Conservation (phyloP, 2,329 filamentous ascomycete species). For the Diaporthe sp. region DNA sequence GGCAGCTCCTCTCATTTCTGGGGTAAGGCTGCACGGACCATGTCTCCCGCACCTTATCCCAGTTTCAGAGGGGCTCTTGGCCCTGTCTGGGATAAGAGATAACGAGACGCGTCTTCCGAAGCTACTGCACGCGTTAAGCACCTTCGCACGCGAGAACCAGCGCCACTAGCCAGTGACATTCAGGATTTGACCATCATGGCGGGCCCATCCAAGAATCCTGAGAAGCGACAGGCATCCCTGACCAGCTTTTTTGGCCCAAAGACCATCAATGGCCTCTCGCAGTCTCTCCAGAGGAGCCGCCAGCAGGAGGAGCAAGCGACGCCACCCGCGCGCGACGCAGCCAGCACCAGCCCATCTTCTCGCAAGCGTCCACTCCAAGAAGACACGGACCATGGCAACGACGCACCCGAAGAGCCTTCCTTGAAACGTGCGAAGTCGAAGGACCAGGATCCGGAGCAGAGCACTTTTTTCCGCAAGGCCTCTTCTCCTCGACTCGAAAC, state of each 20-base stretch:
- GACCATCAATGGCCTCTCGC: constrained; percentile 59
- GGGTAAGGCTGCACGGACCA: constrained; percentile 9
- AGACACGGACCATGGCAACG: constrained; percentile 59
- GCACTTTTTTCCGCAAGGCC: constrained; percentile 55
- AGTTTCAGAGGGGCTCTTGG: not conserved
- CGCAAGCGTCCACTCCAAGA: constrained; percentile 67
- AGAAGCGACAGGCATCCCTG: constrained; percentile 83
- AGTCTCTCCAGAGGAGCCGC: constrained; percentile 37
- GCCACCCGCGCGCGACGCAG: not conserved
- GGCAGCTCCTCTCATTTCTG: not conserved
- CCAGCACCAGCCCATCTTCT: constrained; percentile 43
- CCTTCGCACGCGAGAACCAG: not conserved
- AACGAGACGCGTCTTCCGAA: constrained; percentile 14
- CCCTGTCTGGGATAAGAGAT: constrained; percentile 14
- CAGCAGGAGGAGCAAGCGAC: constrained; percentile 19
- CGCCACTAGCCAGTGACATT: not conserved
- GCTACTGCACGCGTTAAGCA: constrained; percentile 31
- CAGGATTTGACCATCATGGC: constrained; percentile 48
- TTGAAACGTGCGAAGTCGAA: constrained; percentile 60
- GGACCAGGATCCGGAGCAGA: constrained; percentile 53
- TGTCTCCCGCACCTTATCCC: not conserved
- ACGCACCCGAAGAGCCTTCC: constrained; percentile 50
- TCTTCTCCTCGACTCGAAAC: constrained; percentile 45
- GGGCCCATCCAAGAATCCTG: constrained; percentile 54
- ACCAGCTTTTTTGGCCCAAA: constrained; percentile 86